Base-by-base conservation (phyloP, 2,329 filamentous ascomycete species). In the Epichloe elymi region DNA sequence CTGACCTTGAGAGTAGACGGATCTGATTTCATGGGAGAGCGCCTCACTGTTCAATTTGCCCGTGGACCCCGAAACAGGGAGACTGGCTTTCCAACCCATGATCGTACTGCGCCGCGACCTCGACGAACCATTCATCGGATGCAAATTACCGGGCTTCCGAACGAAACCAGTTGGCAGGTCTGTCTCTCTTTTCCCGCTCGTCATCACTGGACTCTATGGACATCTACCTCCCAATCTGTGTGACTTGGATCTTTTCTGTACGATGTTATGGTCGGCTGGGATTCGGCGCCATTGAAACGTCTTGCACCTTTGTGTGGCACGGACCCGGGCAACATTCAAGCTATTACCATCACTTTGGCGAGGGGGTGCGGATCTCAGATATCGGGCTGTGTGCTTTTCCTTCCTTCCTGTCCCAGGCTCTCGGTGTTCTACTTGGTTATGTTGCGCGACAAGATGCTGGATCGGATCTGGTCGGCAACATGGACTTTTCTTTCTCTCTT, bases 141-240 rank as follows among this genome's bases (percentile, higher is more conserved):
- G 93, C 85, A 91, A 71, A 94, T 98, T 66, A 86, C 87, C 76
- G 91, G 90, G 75, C 88, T 98, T 71, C 90, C 91, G 68, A 83
- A 82, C 74, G 91, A 97, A 78, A 98, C 93, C 78, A 96, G 90
- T 82, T 98, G 93, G 93, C 93, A 98, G 93, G 93, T 98, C 85
- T 93, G 93, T 86, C 75, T 68, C 67, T 68, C 70, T 48, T 75
- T 75, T 75, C 79, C 74, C 73, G 72, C 79, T 77, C 67, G 63
- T 77, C 74, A 67, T 69, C 66, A 65, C 64, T 69, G 70, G 70
- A 70, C 60, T 64, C 65, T 60, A 64, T 63, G 70, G 69, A 70
- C 59, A 49, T 53, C 50, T 51, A 55, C 48, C 58, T 57, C 51
- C 55, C 58, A 55, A 58, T 57, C 59, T 59, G 55, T 64, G 57